These are phyloP conservation scores for Cryptosporidium baileyi DNA, from an alignment of 169 alveolate species.

Conservation along the genomic window DNA sequence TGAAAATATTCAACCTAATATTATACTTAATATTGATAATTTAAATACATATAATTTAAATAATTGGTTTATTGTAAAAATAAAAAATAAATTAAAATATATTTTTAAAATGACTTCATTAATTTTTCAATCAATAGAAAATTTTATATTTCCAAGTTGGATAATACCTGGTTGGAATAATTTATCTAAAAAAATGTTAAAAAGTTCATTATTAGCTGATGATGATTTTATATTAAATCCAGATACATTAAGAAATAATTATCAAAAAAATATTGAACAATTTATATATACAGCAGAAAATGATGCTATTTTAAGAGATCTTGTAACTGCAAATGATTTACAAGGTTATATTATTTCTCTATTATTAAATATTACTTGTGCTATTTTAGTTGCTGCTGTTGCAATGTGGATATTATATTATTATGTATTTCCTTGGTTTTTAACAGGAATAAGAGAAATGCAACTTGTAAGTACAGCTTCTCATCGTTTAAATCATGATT, in stretches of 20 bases:
- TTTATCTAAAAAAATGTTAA: constrained; percentile 13
- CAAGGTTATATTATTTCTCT: constrained; percentile 56
- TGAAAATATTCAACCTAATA: not conserved
- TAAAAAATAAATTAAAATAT: not conserved
- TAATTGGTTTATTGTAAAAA: not conserved
- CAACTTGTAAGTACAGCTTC: constrained; percentile 57
- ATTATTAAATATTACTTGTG: constrained; percentile 21
- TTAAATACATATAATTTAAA: no score
- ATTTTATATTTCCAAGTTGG: constrained; percentile 14
- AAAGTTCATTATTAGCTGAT: constrained; percentile 27
- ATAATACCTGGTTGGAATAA: constrained; percentile 30
- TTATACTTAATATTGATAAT: not conserved
- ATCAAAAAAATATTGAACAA: not conserved
- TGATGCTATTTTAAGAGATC: constrained; percentile 41
- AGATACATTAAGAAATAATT: not conserved
- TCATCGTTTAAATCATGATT: constrained; percentile 54
- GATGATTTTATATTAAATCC: constrained; percentile 6
- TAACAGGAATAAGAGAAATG: constrained; percentile 43
- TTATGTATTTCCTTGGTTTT: constrained; percentile 61
- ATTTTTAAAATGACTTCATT: not conserved
- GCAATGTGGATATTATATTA: constrained; percentile 57
- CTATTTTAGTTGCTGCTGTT: constrained; percentile 29
- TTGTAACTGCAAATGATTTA: constrained; percentile 49
- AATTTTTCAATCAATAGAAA: not conserved
- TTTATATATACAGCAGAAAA: constrained; percentile 39